Conservation (phyloP, 495 filamentous ascomycete species). For the Sordaria brevicollis region DNA sequence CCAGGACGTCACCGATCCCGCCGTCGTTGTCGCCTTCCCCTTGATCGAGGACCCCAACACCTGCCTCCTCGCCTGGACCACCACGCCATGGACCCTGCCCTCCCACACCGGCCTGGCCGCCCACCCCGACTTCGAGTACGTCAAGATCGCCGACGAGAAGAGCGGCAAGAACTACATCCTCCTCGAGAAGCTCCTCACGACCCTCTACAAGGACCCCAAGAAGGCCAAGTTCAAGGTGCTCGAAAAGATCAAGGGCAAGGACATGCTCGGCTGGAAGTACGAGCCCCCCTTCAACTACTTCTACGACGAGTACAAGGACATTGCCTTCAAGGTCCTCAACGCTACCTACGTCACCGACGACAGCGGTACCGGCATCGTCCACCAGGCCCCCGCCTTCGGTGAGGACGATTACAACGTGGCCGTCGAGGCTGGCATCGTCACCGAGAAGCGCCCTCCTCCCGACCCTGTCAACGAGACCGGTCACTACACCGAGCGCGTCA, state of each 20-base stretch:
- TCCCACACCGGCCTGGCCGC: constrained; percentile 73
- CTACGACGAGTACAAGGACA: constrained; percentile 87
- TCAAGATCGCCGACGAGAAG: constrained; percentile 79
- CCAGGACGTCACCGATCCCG: constrained; percentile 85
- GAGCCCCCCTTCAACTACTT: constrained; percentile 90
- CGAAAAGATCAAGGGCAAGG: constrained; percentile 69
- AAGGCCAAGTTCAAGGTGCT: constrained; percentile 92
- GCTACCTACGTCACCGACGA: constrained; percentile 86
- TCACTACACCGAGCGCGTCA: constrained; percentile 67
- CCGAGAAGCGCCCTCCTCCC: constrained; percentile 64
- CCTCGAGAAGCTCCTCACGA: constrained; percentile 72
- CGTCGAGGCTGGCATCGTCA: constrained; percentile 66
- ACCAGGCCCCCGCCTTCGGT: constrained; percentile 91
- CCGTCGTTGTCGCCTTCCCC: constrained; percentile 84
- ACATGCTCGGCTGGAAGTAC: constrained; percentile 90
- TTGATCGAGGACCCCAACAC: constrained; percentile 68
- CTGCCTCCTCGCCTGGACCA: constrained; percentile 80
- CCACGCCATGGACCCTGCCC: constrained; percentile 92
- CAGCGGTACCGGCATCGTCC: constrained; percentile 90
- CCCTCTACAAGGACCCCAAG: constrained; percentile 91
- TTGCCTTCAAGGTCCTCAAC: constrained; percentile 83
- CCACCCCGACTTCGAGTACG: constrained; percentile 85
- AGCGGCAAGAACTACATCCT: constrained; percentile 81
- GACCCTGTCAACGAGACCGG: constrained; percentile 84
- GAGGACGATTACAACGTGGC: constrained; percentile 93